A percentile compares a stretch with the other conserved stretches of the same genome.
Conservation (phyloP, 2,329 filamentous ascomycete species). For the Onygena corvina region DNA sequence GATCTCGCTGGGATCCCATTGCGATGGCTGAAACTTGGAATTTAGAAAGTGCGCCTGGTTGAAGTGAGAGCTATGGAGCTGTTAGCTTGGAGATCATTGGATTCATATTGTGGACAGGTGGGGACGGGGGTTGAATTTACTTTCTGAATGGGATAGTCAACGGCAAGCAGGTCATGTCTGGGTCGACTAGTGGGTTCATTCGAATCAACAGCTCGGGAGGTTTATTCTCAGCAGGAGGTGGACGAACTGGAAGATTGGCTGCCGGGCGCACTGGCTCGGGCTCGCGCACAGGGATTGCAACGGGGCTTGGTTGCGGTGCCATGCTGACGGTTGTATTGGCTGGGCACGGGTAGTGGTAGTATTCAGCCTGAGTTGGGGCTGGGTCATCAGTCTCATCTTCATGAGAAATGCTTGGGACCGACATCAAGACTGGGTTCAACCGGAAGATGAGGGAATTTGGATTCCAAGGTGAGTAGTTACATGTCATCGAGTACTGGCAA, state of each 20-base stretch:
- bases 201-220: conserved; percentile 25
- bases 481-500: conserved; percentile 31
- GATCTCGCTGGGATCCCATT: conserved; percentile 34
- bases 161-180: conserved; percentile 30
- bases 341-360: conserved; percentile 19
- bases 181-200: conserved; percentile 33
- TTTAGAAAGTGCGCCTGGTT: conserved; percentile 38
- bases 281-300: conserved; percentile 1
- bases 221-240: conserved; percentile 21
- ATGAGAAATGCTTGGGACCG: conserved; percentile 31
- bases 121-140: too few species aligned
- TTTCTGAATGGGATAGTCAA: conserved; percentile 32
- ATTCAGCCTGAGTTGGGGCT: conserved; percentile 20
- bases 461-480: conserved; percentile 29
- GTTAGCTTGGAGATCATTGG: neutral
- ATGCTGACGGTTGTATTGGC: conserved; percentile 21
- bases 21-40: conserved; percentile 35
- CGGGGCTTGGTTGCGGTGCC: conserved; percentile 7
- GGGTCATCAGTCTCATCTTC: conserved; percentile 25
- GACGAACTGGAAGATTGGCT: conserved; percentile 14
- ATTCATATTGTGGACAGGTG: conserved; percentile 10
- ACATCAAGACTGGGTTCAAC: conserved; percentile 31
- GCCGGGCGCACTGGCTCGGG: neutral
- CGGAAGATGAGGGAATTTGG: conserved; percentile 30
- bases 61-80: conserved; percentile 29